Evolutionary conservation across 768 basidiomycete species (phyloP), one percentile per base, ranked within the genome.

Genomic region (Boletus tomentosulus): DNA sequence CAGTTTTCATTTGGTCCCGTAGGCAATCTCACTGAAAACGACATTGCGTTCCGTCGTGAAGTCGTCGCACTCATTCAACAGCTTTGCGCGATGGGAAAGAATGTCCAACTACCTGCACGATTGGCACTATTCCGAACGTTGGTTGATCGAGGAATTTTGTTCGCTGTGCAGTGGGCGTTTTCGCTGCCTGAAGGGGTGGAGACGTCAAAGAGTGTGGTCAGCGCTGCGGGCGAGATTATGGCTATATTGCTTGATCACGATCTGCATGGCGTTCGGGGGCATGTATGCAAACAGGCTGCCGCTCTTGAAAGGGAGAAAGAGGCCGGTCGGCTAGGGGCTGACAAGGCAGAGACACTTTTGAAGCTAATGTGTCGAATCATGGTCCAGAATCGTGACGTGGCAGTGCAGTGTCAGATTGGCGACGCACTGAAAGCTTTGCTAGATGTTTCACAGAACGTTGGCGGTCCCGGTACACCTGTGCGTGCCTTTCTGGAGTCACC

Each of bases 51-150:
- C 34, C 82, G 86, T 57, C 81, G 83, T 33, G 89, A 95, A 61
- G 88, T 94, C 27, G 81, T 98, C 45, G 72, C 87, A 42, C 85
- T 99, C 57, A 77, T 99, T 44, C 93, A 97, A 62, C 93, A 98
- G 60, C 81, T 98, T 9, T 90, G 91, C 64, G 78, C 86, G 53
- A 95, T 99, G 90, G 94, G 91, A 55, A 99, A 98, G 79, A 94
- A 93, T 65, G 87, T 98, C 9, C 96, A 98, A 67, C 78, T 97
- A 16, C 86, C 89, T 15, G 81, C 87, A 15, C 88, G 97, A 35
- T 78, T 95, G 68, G 75, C 82, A 3, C 81, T 98, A 10, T 98
- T 96, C 73, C 86, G 92, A 46, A 78, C 84, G 8, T 80, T 98
- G 24, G 84, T 95, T 48, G 93, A 97, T 57, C 82, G 88, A 6